A percentile compares a stretch with the other conserved stretches of the same genome.
Evolutionary conservation across 257 asterid species (phyloP).

Genomic region (Cinchona pubescens): DNA sequence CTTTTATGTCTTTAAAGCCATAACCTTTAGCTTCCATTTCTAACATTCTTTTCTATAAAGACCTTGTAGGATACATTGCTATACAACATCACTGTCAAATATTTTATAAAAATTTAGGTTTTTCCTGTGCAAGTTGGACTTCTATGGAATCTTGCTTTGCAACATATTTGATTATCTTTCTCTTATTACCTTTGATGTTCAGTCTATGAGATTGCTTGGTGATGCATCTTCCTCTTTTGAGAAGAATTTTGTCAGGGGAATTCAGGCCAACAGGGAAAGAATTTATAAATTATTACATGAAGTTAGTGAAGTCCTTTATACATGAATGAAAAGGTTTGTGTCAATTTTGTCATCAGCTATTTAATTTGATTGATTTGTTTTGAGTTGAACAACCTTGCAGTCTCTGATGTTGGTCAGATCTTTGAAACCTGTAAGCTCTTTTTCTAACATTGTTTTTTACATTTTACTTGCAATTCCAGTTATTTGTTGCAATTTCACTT

Average conservation of each 20-base stretch:
- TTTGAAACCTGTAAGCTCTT: constrained; percentile 77
- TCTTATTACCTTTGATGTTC: constrained; percentile 16
- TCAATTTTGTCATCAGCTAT: constrained; percentile 8
- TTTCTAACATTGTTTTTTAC: not conserved
- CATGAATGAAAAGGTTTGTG: constrained; percentile 11
- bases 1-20: not conserved
- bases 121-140: not conserved
- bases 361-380: constrained; percentile 18
- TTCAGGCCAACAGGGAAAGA: constrained; percentile 85
- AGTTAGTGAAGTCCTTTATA: constrained; percentile 44
- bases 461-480: not conserved
- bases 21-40: not conserved
- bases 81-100: not conserved
- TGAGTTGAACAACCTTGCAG: constrained; percentile 45
- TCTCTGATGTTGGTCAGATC: constrained; percentile 98
- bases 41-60: not conserved
- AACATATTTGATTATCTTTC: not conserved
- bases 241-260: constrained; percentile 92
- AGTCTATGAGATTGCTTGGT: constrained; percentile 87
- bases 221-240: constrained; percentile 96
- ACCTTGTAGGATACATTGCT: not conserved
- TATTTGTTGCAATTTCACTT: not conserved
- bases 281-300: constrained; percentile 78
- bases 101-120: not conserved
- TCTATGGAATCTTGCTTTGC: not conserved